Evolutionary conservation across 371 early-diverging fungal genomes (phyloP).

Genomic region (Mucor saturninus): DNA sequence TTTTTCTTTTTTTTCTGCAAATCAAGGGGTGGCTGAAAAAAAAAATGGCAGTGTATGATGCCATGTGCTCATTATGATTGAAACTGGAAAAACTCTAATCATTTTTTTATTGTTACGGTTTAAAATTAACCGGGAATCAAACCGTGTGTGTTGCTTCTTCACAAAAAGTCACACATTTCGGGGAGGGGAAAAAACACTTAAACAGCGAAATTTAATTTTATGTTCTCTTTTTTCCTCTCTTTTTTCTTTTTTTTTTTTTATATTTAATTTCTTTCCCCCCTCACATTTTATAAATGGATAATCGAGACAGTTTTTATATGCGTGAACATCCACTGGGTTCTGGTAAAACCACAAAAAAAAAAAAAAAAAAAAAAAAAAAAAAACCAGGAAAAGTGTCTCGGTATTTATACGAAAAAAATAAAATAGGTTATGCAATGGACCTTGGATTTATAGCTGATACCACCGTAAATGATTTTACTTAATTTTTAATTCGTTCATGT

Average conservation of each 20-base stretch:
- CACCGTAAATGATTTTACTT: background rate
- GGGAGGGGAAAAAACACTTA: too few species aligned
- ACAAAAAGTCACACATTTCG: too few species aligned
- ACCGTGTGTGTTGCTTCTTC: too few species aligned
- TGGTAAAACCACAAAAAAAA: background rate
- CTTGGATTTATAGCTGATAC: background rate
- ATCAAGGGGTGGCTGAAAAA: too few species aligned
- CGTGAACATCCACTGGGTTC: background rate
- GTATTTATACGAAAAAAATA: background rate
- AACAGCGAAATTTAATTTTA: background rate
- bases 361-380: background rate
- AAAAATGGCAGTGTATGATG: too few species aligned
- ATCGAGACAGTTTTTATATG: background rate
- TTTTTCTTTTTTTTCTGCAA: too few species aligned
- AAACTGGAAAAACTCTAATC: too few species aligned
- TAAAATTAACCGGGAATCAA: too few species aligned
- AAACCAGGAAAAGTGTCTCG: background rate
- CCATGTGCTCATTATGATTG: too few species aligned
- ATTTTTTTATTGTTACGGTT: too few species aligned
- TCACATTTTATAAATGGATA: background rate
- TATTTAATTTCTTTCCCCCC: background rate
- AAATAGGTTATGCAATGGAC: background rate
- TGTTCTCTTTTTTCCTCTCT: background rate
- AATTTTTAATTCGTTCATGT: too few species aligned
- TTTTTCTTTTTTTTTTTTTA: constrained; percentile 8